Evolutionary conservation across 345 rosid genomes (phyloP), one percentile per base, ranked within the genome.

Genomic region (Gossypium ekmanianum): DNA sequence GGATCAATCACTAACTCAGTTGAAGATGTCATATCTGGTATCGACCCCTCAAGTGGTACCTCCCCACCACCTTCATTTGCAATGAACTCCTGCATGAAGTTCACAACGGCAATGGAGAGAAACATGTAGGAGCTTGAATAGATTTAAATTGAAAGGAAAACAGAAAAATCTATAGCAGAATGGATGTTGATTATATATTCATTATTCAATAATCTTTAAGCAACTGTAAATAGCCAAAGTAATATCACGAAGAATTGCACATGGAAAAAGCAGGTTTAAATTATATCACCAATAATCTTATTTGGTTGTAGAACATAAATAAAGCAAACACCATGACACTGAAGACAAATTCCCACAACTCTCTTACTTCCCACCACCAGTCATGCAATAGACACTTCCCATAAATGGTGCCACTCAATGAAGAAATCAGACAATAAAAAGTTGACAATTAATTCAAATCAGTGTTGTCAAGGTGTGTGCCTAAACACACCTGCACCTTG

Each of bases 1-100:
- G 12, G 22, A 34, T 14, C 63, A 39, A 74, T 56, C 54, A 88
- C 95, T 86, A 63, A 94, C 99, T 94, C 99, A 29, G 99, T 94
- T 78, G 99, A 92, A 78, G 99, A 94, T 39, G 99, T 94, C 97
- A 94, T 94, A 85, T 94, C 99, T 11, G 98, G 99, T 67, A 94
- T 91, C n/a, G 94, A 90, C 51, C 99, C 99, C 87, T 93, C 98
- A 67, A 95, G 97, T 18, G 99, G 99, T 77, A 84, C 92, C 82
- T 93, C 99, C 47, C 94, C 96, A 73, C 80, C 81, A 48, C 99
- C 98, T 90, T 95, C 98, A 83, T 86, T 86, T 56, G 72, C 77
- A 81, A 95, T 85, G 83, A 95, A 95, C 75, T 95, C 99, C 99
- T 95, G 80, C 76, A 79, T 43, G 51, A 68, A 74, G 43, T 41